phyloP scores from a whole-genome alignment of 2,329 filamentous ascomycete species.

The Aspergillus pseudoglaucus region DNA sequence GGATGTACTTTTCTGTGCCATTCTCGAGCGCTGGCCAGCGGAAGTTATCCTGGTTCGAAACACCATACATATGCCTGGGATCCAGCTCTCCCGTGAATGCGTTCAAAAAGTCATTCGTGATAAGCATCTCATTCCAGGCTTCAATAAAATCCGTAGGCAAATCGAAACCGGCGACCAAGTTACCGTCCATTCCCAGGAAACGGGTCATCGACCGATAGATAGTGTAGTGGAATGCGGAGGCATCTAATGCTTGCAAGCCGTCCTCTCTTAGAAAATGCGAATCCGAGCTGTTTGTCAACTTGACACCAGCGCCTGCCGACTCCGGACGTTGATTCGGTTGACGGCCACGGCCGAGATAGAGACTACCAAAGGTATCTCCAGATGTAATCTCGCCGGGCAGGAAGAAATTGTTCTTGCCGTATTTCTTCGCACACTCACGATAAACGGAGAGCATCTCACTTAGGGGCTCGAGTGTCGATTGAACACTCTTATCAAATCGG shows the following conservation, averaged over 20 bases:
- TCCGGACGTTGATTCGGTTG: slow-evolving; percentile 47
- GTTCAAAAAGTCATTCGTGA: slow-evolving; percentile 56
- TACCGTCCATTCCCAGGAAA: slow-evolving; percentile 55
- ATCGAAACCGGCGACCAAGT: slow-evolving; percentile 49
- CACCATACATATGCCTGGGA: slow-evolving; percentile 58
- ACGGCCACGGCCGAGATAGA: slow-evolving; percentile 58
- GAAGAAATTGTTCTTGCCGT: slow-evolving; percentile 59
- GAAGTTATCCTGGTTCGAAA: slow-evolving; percentile 61
- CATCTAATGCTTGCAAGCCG: slow-evolving; percentile 51
- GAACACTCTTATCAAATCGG: slow-evolving; percentile 61
- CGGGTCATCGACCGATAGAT: slow-evolving; percentile 57
- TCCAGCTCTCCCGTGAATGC: slow-evolving; percentile 56
- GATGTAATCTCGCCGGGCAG: slow-evolving; percentile 58
- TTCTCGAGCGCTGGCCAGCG: slow-evolving; percentile 55
- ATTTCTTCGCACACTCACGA: slow-evolving; percentile 49
- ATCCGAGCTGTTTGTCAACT: slow-evolving; percentile 39
- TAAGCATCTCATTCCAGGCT: slow-evolving; percentile 52
- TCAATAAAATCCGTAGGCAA: slow-evolving; percentile 49
- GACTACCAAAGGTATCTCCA: slow-evolving; percentile 54
- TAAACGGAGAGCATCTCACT: slow-evolving; percentile 53
- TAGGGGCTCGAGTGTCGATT: slow-evolving; percentile 56
- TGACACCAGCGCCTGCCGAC: slow-evolving; percentile 45
- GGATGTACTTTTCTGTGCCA: slow-evolving; percentile 51
- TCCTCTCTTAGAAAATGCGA: slow-evolving; percentile 48
- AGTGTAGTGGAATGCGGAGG: slow-evolving; percentile 58